A percentile compares a stretch with the other conserved stretches of the same genome.
These are phyloP conservation scores for Meripilus lineatus DNA, from an alignment of 1,284 basidiomycete genomes.

Conservation along the genomic window DNA sequence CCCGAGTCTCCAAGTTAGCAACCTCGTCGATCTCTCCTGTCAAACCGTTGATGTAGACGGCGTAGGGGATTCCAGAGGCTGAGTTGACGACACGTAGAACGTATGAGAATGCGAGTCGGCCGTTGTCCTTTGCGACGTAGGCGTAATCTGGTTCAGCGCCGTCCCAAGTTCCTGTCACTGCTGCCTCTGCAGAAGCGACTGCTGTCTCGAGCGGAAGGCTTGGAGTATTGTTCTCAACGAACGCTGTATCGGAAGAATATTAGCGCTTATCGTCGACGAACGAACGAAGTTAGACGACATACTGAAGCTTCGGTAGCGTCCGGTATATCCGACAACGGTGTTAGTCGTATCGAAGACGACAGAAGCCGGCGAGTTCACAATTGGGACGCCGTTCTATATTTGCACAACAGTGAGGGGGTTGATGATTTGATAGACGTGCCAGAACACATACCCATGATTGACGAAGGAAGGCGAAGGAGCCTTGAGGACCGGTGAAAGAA, in stretches of 20 bases:
- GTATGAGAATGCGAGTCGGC: neutral
- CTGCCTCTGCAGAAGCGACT: neutral
- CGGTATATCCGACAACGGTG: neutral
- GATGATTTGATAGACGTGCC: neutral
- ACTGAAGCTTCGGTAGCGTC: neutral
- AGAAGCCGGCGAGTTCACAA: neutral
- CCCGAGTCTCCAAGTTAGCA: no score
- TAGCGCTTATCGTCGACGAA: neutral
- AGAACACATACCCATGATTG: neutral
- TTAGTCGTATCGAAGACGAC: slow-evolving; percentile 1
- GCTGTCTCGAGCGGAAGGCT: neutral
- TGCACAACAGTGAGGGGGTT: neutral
- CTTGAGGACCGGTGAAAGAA: neutral
- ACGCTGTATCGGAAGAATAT: neutral
- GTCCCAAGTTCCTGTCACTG: neutral
- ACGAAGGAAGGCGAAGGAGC: neutral
- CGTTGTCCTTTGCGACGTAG: neutral
- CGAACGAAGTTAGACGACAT: neutral
- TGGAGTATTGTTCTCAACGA: neutral
- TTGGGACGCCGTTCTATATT: slow-evolving; percentile 3
- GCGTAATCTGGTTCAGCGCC: neutral
- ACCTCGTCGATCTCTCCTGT: no score
- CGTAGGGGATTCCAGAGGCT: no score
- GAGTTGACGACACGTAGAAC: no score
- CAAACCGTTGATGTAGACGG: no score